These are phyloP conservation scores for Purshia tridentata DNA, from an alignment of 306 rosid genomes.

Conservation along the genomic window DNA sequence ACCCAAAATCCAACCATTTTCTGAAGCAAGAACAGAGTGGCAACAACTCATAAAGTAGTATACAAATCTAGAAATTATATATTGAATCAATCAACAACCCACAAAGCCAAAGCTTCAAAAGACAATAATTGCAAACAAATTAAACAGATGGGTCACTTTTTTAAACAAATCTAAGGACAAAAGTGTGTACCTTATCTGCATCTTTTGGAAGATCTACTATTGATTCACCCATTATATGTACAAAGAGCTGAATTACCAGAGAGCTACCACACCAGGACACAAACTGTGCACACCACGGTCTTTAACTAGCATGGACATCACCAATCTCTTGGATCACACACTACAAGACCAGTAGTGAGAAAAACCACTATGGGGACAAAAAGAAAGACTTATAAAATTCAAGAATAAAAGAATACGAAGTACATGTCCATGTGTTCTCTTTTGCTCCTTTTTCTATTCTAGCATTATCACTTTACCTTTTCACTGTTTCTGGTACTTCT, in stretches of 20 bases:
- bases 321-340: conserved; percentile 47
- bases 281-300: conserved; percentile 19
- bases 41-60: conserved; percentile 5
- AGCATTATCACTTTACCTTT: conserved; percentile 38
- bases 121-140: conserved; percentile 14
- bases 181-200: conserved; percentile 58
- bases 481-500: conserved; percentile 44
- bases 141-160: conserved; percentile 10
- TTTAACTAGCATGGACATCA: conserved; percentile 30
- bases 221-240: conserved; percentile 55
- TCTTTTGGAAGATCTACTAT: conserved; percentile 38
- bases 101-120: conserved; percentile 19
- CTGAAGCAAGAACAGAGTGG: conserved; percentile 3
- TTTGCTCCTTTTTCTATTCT: conserved; percentile 3
- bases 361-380: conserved; percentile 52
- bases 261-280: conserved; percentile 20
- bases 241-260: conserved; percentile 23
- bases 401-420: conserved; percentile 18
- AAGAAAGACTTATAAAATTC: conserved; percentile 20
- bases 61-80: conserved; percentile 2
- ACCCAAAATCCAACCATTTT: neutral
- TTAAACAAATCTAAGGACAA: conserved; percentile 31
- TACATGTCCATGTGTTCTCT: conserved; percentile 43
- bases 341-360: conserved; percentile 32
- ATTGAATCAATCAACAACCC: conserved; percentile 14